Conservation (phyloP, 1,284 basidiomycete species). For the Papiliotrema laurentii region DNA sequence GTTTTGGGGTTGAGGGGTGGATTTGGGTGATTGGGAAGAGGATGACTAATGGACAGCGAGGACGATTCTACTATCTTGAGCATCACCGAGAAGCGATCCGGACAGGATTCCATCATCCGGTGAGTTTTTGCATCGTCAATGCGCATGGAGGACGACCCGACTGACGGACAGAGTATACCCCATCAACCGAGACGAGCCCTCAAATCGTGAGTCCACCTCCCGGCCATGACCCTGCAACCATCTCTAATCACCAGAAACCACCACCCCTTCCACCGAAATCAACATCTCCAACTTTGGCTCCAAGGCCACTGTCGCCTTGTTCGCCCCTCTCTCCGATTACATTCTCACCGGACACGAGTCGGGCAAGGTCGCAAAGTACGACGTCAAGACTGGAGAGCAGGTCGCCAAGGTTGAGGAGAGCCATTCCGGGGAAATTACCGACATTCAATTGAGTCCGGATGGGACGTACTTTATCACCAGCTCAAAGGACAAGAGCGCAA, state of each 20-base stretch:
- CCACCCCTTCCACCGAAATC: conserved; percentile 72
- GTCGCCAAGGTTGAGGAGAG: conserved; percentile 69
- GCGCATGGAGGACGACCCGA: background rate
- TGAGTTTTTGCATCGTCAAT: background rate
- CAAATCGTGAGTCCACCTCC: conserved; percentile 58
- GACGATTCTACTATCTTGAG: conserved; percentile 81
- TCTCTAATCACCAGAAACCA: conserved; percentile 56
- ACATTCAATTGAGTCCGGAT: conserved; percentile 87
- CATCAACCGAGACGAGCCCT: conserved; percentile 76
- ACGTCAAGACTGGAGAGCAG: conserved; percentile 83
- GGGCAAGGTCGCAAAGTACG: conserved; percentile 87
- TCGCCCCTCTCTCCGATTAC: conserved; percentile 70
- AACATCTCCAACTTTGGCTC: conserved; percentile 69
- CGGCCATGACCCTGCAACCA: conserved; percentile 7
- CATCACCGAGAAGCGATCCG: conserved; percentile 97
- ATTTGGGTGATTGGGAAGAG: background rate
- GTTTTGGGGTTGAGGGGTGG: conserved; percentile 10
- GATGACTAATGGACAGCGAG: conserved; percentile 54
- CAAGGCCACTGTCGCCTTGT: conserved; percentile 93
- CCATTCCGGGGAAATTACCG: conserved; percentile 77
- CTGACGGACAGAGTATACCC: conserved; percentile 64
- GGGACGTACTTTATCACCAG: conserved; percentile 93
- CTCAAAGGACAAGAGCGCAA: conserved; percentile 93
- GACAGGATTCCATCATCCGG: conserved; percentile 55
- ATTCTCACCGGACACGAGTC: conserved; percentile 95